Base-by-base conservation (phyloP, 2,329 filamentous ascomycete species). In the Fonsecaea erecta region DNA sequence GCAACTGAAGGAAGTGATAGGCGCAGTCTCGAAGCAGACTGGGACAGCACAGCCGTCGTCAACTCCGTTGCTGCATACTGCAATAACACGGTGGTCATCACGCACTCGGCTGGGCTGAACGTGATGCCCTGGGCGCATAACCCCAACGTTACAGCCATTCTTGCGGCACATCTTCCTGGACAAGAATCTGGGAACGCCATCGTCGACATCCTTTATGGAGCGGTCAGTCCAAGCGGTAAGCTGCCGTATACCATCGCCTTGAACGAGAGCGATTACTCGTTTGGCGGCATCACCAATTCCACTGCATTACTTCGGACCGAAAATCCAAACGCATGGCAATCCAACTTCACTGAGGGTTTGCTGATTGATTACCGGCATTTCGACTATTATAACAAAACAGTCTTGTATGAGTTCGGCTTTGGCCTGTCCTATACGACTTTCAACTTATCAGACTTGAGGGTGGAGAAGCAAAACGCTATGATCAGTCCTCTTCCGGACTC, bases 341-440 rank as follows among this genome's bases (percentile, higher is more conserved):
- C 87, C 43, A 85, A 92, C 72, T 96, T 92, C 74, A 81, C 82
- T 6, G 91, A 95, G 77, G 91, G 92, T 16, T 82, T 90, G 59
- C 92, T 93, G 76, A 93, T 96, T 73, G 92, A 95, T 77, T 92
- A 92, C 79, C 86, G 90, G 43, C 82, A 87, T 70, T 91, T 95
- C 59, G 92, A 96, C 78, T 82, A 83, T 72, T 76, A 83, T 62
- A 81, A 86, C 70, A 28, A 66, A 11, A 57, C 66, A 3, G 66
- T 68, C 5, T 40, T 51, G 12, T 70, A 60, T 77, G 91, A 93
- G 74, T 96, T 95, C 71, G 92, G 92, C 7, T 90, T 85, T 72
- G 92, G 92, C 62, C 81, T 96, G 12, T 90, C 87, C 2, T 96
- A 95, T 82, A 92, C 91, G 0, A 91, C 84, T 1, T 94, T 96